These are phyloP conservation scores for Oldenlandia corymbosa DNA, from an alignment of 257 asterid genomes.

Conservation along the genomic window DNA sequence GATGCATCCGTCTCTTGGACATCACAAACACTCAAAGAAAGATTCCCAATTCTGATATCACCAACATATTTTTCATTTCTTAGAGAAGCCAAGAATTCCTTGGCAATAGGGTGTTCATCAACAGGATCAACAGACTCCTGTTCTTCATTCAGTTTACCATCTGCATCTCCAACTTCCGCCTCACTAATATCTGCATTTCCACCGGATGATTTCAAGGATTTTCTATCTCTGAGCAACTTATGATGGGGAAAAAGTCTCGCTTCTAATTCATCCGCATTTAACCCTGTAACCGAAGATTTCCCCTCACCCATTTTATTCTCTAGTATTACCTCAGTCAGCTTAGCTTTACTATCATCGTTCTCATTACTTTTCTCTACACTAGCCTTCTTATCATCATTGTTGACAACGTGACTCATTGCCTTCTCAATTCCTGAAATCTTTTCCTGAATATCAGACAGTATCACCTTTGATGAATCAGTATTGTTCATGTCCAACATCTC, in stretches of 20 bases:
- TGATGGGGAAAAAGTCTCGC: constrained; percentile 73
- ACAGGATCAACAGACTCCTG: constrained; percentile 25
- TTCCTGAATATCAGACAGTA: constrained; percentile 61
- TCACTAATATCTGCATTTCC: constrained; percentile 17
- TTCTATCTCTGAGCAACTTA: constrained; percentile 60
- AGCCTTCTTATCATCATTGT: constrained; percentile 27
- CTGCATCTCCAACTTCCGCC: constrained; percentile 21
- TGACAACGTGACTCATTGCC: constrained; percentile 51
- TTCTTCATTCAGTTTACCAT: constrained; percentile 19
- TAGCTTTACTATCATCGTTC: constrained; percentile 17
- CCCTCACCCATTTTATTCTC: constrained; percentile 21
- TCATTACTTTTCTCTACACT: constrained; percentile 14
- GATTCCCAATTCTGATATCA: constrained; percentile 8
- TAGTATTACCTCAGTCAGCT: constrained; percentile 15
- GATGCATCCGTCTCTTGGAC: constrained; percentile 49
- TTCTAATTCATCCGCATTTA: constrained; percentile 55
- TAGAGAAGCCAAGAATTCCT: constrained; percentile 42
- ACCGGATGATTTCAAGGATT: constrained; percentile 30
- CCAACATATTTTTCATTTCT: constrained; percentile 25
- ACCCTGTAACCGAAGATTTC: constrained; percentile 42
- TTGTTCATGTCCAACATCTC: constrained; percentile 63
- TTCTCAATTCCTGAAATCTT: constrained; percentile 75
- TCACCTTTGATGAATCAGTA: constrained; percentile 58
- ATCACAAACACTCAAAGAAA: constrained; percentile 25
- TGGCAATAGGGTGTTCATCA: constrained; percentile 38